These are phyloP conservation scores for Amaranthus cruentus DNA, from an alignment of 148 eudicot species.

Conservation along the genomic window DNA sequence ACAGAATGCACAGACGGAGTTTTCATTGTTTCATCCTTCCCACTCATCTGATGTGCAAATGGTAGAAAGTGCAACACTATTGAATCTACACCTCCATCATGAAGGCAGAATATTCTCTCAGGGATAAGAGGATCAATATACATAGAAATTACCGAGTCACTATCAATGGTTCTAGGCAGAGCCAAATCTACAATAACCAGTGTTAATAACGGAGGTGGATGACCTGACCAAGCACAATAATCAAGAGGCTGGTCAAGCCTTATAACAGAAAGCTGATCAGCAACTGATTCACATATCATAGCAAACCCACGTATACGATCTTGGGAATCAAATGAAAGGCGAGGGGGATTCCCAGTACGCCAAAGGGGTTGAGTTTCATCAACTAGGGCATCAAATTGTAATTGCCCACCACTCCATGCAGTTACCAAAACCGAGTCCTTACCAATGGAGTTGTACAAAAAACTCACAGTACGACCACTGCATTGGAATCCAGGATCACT, in stretches of 20 bases:
- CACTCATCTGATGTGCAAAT: slow-evolving; percentile 65
- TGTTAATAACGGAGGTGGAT: slow-evolving; percentile 80
- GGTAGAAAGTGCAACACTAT: slow-evolving; percentile 90
- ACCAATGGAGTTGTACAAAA: slow-evolving; percentile 65
- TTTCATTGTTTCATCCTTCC: slow-evolving; percentile 56
- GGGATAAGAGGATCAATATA: slow-evolving; percentile 71
- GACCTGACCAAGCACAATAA: slow-evolving; percentile 69
- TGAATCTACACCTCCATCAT: slow-evolving; percentile 85
- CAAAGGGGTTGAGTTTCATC: slow-evolving; percentile 97
- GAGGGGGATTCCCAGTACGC: slow-evolving; percentile 64
- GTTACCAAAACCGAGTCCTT: slow-evolving; percentile 84
- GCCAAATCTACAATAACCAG: slow-evolving; percentile 89
- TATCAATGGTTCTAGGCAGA: slow-evolving; percentile 43
- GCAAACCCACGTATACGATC: slow-evolving; percentile 67
- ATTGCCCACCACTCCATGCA: slow-evolving; percentile 90
- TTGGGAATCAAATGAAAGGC: slow-evolving; percentile 56
- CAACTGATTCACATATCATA: slow-evolving; percentile 80
- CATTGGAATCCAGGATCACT: slow-evolving; percentile 43
- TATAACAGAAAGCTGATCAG: slow-evolving; percentile 36
- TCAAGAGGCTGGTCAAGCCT: slow-evolving; percentile 62
- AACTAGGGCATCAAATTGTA: slow-evolving; percentile 90
- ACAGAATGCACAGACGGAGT: slow-evolving; percentile 78
- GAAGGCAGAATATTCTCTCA: slow-evolving; percentile 77
- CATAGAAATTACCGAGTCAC: slow-evolving; percentile 46
- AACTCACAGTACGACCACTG: slow-evolving; percentile 77